Conservation (phyloP, 305 asterid species). For the Solanum hybrid region DNA sequence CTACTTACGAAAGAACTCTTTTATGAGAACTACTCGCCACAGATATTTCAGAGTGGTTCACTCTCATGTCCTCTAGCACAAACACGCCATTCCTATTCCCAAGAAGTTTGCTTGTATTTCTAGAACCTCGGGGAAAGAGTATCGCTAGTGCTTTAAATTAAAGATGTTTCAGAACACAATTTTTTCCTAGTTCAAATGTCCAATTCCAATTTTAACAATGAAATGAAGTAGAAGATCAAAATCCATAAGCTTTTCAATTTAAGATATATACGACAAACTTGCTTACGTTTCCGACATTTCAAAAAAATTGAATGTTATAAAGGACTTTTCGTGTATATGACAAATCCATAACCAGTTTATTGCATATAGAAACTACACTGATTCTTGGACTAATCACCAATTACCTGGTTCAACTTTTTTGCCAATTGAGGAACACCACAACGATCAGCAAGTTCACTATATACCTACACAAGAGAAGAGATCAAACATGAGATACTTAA, state of each 20-base stretch:
- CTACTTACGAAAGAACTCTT: not conserved
- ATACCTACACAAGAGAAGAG: constrained; percentile 48
- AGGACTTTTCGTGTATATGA: not conserved
- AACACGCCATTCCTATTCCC: not conserved
- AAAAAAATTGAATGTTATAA: not conserved
- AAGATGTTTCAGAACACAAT: not conserved
- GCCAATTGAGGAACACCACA: constrained; percentile 91
- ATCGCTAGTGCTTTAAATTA: not conserved
- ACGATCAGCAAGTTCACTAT: constrained; percentile 74
- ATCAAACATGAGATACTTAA: not conserved
- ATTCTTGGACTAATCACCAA: constrained; percentile 20
- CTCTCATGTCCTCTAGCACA: not conserved
- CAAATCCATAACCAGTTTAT: not conserved
- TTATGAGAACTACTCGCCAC: not conserved
- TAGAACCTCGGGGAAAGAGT: not conserved
- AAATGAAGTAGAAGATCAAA: not conserved
- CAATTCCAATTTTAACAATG: not conserved
- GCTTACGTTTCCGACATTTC: not conserved
- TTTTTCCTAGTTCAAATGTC: not conserved
- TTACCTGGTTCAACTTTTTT: constrained; percentile 97
- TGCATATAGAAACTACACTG: not conserved
- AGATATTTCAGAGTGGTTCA: not conserved
- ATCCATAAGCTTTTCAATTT: not conserved
- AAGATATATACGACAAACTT: not conserved
- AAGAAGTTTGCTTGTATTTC: not conserved